Evolutionary conservation across 768 basidiomycete species (phyloP), one percentile per base, ranked within the genome.

Genomic region (Phylloporus arenicola): DNA sequence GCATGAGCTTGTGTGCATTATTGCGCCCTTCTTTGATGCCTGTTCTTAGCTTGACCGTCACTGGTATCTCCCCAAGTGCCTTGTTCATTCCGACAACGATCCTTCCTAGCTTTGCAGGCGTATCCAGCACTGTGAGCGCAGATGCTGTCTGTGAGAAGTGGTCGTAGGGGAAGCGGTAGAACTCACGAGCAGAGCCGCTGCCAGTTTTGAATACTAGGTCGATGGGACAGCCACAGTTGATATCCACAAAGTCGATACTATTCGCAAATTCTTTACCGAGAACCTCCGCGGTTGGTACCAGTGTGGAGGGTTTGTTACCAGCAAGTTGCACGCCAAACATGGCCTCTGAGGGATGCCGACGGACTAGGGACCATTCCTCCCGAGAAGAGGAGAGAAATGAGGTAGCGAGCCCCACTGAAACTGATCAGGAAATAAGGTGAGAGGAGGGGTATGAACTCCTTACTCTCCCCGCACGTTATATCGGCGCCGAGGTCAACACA

Each of bases 171-270:
- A n/a, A 10, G 11, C 19, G 40, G n/a, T 9, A 12, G 7, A 40
- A 83, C 87, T 45, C 59, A 93, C 92, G 67, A 24, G 93, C 93
- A 50, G 87, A 88, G 0, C 93, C 93, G 48, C 91, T 92, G 3
- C 93, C 93, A 13, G 80, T 79, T 60, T 87, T 88, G 71, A 94
- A 96, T 1, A 99, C 90, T 38, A 97, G 73, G 68, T 99, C 96
- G 58, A 98, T 98, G 4, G 96, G 96, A 68, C 96, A 98, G 7
- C 94, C 94, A 67, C 91, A 90, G 62, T 99, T 99, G 56, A 98
- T 70, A 62, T 99, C 94, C 1, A 94, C 89, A 59, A 96, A 97
- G 61, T 97, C 92, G 19, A 96, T 69, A 17, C 76, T 75, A 12
- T 76, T 72, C 1, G 74, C 74, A 57, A 82, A 79, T 63, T 90